Base-by-base conservation (phyloP, 352 stramenopile genomes). In the Pythium oligandrum region DNA sequence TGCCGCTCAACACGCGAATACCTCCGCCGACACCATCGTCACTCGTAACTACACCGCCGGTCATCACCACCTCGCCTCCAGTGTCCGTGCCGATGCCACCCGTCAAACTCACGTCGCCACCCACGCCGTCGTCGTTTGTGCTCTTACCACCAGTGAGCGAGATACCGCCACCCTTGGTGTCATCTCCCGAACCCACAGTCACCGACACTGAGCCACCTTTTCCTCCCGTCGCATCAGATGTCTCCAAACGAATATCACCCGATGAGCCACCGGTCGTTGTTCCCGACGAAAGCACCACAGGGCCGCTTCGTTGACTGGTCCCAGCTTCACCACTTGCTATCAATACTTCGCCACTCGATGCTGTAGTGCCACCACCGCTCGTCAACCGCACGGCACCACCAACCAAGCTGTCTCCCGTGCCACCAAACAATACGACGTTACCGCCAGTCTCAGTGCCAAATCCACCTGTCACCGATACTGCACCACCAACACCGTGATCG, bases 221-320 rank as follows among this genome's bases (percentile, higher is more conserved):
- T 5, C 68, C 65, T 36, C 55, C 46, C 4, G 34, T 44, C 33
- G 57, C 63, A 34, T 61, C 48, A 7, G 61, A 64, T 11, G 66
- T 76, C 42, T 55, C 26, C 2, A 79, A 40, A 10, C 39, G 54
- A 48, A 79, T 63, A 9, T 51, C 45, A 6, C 70, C 70, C 30
- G 42, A 65, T 12, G 62, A 55, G 30, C 36, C 48, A 7, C 54
- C 58, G 33, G 37, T 68, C 3, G 68, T 65, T 39, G 10, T 34
- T 10, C 68, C 64, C 10, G 64, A 64, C 4, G 53, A 66, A 11
- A 80, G 12, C 3, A 38, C 45, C 36, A 76, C 51, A 2, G 54
- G 44, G 0, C 70, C 70, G 40, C 65, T 73, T 36, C 37, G 6
- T 17, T 62, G 51, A 31, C 40, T 44, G 3, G 12, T 4, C n/a